Conservation (phyloP, 2,329 filamentous ascomycete genomes). For the Rhynchosporium secalis region DNA sequence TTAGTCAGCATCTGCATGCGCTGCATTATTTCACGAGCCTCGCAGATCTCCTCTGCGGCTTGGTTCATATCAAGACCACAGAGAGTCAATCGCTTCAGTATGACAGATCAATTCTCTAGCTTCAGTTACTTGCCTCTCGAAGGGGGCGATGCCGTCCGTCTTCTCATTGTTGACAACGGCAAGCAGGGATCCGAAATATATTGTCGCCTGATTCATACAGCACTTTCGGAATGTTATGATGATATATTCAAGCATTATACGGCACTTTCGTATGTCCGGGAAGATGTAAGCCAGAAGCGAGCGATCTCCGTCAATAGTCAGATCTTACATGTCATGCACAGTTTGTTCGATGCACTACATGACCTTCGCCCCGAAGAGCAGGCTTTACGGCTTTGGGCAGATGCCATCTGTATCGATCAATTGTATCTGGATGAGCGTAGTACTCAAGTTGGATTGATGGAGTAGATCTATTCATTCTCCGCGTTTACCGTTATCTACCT, state of each 20-base stretch:
- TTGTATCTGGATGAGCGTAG: neutral
- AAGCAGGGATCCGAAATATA: neutral
- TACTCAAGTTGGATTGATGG: slow-evolving; percentile 7
- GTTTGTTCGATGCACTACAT: neutral
- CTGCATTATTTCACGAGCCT: too few relatives aligned
- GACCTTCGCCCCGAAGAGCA: neutral
- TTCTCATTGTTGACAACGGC: neutral
- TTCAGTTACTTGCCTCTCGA: neutral
- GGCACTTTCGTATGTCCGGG: neutral
- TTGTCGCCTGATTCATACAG: neutral
- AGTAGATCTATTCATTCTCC: neutral
- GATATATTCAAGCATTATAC: neutral
- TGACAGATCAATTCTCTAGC: neutral
- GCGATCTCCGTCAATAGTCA: neutral
- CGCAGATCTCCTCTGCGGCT: too few relatives aligned
- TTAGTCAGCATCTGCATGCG: too few relatives aligned
- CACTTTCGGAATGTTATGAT: neutral
- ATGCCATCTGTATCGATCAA: slow-evolving; percentile 8
- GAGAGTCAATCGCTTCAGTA: neutral
- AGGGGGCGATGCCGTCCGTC: neutral
- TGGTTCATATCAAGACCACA: neutral
- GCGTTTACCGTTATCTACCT: neutral
- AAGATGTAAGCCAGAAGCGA: neutral
- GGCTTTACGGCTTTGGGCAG: neutral
- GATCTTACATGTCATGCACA: neutral